phyloP scores from a whole-genome alignment of 2,329 filamentous ascomycete species.

The Balansia obtecta region DNA sequence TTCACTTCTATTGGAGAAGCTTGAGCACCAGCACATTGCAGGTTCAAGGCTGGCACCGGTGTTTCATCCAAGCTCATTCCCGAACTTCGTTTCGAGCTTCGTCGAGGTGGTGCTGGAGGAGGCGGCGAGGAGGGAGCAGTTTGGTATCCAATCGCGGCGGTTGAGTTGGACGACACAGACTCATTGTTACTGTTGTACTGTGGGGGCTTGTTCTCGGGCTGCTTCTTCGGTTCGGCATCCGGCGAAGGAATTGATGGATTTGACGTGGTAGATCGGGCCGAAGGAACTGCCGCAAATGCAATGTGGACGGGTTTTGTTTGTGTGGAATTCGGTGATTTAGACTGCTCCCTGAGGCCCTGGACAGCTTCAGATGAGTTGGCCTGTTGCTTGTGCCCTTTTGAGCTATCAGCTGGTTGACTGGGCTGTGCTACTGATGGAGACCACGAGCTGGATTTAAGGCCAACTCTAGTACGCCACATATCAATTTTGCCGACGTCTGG shows the following conservation, averaged over 20 bases:
- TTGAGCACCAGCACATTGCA: not conserved
- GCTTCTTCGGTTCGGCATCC: not conserved
- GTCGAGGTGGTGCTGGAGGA: conserved; percentile 16
- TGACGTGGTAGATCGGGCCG: not conserved
- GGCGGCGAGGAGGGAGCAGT: conserved; percentile 11
- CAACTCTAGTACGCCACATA: conserved; percentile 18
- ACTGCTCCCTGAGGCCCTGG: not conserved
- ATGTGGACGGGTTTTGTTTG: not conserved
- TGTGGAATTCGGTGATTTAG: not conserved
- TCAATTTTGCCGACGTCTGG: conserved; percentile 22
- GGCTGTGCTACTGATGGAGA: not conserved
- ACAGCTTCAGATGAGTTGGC: not conserved
- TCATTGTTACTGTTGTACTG: conserved; percentile 8
- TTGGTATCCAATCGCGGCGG: conserved; percentile 6
- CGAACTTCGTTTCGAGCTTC: conserved; percentile 16
- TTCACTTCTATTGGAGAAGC: not conserved
- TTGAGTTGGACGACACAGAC: conserved; percentile 6
- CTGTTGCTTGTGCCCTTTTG: not conserved
- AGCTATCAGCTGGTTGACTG: not conserved
- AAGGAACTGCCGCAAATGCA: not conserved
- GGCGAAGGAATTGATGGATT: not conserved
- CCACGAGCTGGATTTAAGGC: conserved; percentile 9
- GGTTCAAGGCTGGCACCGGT: not conserved
- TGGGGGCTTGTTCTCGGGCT: not conserved
- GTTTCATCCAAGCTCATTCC: conserved; percentile 6